Evolutionary conservation across 2,329 filamentous ascomycete species (phyloP).

Genomic region (Chaetoscypha palmicola): DNA sequence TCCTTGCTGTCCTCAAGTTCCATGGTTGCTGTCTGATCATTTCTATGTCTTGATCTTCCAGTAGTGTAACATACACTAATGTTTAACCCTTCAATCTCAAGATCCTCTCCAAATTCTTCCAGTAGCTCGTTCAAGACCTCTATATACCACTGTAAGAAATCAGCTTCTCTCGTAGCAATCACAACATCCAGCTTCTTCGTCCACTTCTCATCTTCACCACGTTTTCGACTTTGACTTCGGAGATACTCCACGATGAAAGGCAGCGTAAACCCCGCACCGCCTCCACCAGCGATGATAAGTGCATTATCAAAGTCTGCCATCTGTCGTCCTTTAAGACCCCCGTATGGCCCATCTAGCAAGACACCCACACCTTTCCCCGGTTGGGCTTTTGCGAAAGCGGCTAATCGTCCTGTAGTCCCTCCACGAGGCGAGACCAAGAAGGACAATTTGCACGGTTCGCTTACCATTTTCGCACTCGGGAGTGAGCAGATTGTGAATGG

Average conservation of each 20-base stretch:
- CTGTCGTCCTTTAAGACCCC: neutral
- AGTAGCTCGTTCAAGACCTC: neutral
- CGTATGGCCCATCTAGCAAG: conserved; percentile 16
- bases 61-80: neutral
- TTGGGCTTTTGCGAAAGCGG: neutral
- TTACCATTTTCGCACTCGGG: neutral
- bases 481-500: conserved; percentile 89
- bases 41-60: neutral
- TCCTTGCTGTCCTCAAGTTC: neutral
- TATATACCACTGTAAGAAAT: neutral
- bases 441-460: conserved; percentile 1
- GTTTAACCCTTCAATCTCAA: neutral
- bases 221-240: neutral
- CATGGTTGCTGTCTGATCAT: neutral
- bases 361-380: conserved; percentile 5
- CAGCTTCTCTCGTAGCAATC: neutral
- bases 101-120: neutral
- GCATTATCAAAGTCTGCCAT: conserved; percentile 5
- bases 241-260: conserved; percentile 8
- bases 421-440: conserved; percentile 10
- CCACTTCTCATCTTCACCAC: neutral
- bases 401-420: conserved; percentile 8
- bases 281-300: conserved; percentile 14
- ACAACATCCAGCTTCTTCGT: neutral
- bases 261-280: conserved; percentile 11